A percentile compares a stretch with the other conserved stretches of the same genome.
Conservation (phyloP, 805 yeast species). For the Hanseniaspora nectarophila region DNA sequence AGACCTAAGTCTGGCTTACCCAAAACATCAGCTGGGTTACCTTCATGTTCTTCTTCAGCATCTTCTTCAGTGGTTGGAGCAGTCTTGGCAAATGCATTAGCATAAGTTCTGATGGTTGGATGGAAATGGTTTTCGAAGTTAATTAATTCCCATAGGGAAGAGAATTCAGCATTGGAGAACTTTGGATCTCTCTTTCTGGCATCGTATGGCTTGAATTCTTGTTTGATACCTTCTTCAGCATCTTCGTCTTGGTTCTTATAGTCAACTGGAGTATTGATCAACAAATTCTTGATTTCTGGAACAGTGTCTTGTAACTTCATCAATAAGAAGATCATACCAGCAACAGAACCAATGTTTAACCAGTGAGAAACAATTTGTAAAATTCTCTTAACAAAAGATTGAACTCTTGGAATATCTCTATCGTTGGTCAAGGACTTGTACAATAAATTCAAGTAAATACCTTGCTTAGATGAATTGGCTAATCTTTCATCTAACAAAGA, state of each 20-base stretch:
- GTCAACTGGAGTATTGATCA: conserved; percentile 43
- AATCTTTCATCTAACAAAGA: conserved; percentile 75
- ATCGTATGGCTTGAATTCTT: conserved; percentile 42
- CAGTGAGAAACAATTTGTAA: conserved; percentile 75
- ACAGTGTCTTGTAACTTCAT: conserved; percentile 50
- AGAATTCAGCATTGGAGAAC: conserved; percentile 68
- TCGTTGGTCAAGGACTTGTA: conserved; percentile 76
- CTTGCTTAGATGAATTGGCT: conserved; percentile 79
- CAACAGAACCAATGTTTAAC: conserved; percentile 75
- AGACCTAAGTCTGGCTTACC: conserved; percentile 83
- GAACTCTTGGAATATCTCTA: conserved; percentile 45
- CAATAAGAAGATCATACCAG: conserved; percentile 70
- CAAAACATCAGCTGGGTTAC: conserved; percentile 52
- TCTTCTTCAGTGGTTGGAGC: conserved; percentile 27
- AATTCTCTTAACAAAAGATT: conserved; percentile 84
- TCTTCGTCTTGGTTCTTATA: conserved; percentile 40
- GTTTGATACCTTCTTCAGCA: conserved; percentile 18
- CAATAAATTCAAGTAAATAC: conserved; percentile 75
- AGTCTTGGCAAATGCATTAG: conserved; percentile 40
- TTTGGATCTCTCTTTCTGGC: conserved; percentile 86
- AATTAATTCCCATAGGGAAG: conserved; percentile 78
- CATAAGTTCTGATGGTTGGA: conserved; percentile 79
- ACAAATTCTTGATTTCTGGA: conserved; percentile 57
- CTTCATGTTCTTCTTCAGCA: conserved; percentile 27
- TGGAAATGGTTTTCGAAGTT: conserved; percentile 74